Evolutionary conservation across 805 yeast genomes (phyloP).

Genomic region (Pichia occidentalis): DNA sequence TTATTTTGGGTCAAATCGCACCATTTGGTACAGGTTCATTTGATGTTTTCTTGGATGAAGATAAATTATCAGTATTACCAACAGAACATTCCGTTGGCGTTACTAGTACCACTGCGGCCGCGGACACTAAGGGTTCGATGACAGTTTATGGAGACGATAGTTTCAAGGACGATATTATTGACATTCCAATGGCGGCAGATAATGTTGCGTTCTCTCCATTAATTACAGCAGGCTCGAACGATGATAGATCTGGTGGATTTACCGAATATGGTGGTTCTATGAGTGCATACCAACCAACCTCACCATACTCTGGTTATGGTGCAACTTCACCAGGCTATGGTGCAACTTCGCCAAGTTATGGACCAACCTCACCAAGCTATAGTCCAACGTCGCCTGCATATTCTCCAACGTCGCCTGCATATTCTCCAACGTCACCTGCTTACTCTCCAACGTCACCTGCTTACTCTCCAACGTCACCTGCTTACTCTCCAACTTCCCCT

Average conservation of each 20-base stretch:
- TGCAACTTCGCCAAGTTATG: constrained; percentile 42
- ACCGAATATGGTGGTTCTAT: constrained; percentile 75
- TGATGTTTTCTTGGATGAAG: constrained; percentile 91
- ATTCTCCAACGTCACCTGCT: constrained; percentile 53
- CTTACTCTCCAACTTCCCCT: constrained; percentile 67
- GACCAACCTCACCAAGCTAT: constrained; percentile 55
- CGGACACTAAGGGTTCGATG: constrained; percentile 69
- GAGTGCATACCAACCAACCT: constrained; percentile 39
- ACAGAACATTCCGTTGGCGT: constrained; percentile 37
- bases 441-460: constrained; percentile 73
- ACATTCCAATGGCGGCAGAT: constrained; percentile 39
- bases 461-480: constrained; percentile 65
- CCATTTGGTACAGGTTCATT: constrained; percentile 98
- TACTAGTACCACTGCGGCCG: constrained; percentile 34
- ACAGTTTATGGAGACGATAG: constrained; percentile 81
- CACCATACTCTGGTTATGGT: constrained; percentile 46
- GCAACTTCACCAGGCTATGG: constrained; percentile 42
- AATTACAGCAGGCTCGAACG: constrained; percentile 75
- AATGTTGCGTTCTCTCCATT: constrained; percentile 88
- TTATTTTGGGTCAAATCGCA: constrained; percentile 96
- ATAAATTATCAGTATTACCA: constrained; percentile 63
- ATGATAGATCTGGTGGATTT: constrained; percentile 73
- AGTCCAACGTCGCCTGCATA: constrained; percentile 48
- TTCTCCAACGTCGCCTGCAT: constrained; percentile 69
- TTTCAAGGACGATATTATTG: constrained; percentile 54